Evolutionary conservation across 306 rosid genomes (phyloP), one percentile per base, ranked within the genome.

Genomic region (Rosa persica): DNA sequence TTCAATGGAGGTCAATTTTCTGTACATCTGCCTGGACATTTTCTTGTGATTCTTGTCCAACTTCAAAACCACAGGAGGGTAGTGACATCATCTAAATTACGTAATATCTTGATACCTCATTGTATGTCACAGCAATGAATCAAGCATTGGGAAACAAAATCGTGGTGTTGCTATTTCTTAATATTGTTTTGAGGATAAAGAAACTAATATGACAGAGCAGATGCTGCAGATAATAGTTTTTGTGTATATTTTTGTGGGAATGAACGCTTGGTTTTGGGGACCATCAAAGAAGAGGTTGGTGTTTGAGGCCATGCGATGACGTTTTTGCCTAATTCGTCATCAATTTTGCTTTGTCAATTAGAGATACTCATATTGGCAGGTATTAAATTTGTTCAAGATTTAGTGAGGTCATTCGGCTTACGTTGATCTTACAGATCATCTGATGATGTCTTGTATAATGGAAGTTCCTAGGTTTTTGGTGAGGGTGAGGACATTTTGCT

Each of bases 301-400:
- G 36, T 69, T 57, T 70, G 81, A 58, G 55, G 77, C 71, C 82
- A 79, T 38, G 19, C 23, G 5, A 65, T 71, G 39, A 60, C 72
- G 65, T 27, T 8, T 30, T 20, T 57, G 1, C 22, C 23, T 71
- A 71, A 60, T 58, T 36, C 64, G 12, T 79, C 82, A 79, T 46
- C 77, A 71, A 19, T 43, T 22, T 58, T 71, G 15, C 13, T 64
- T 34, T 27, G 44, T 17, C 48, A 13, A 69, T 69, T 23, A 69
- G 39, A 30, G n/a, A 44, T 22, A 23, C 8, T 62, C 66, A 60
- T 70, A 60, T 60, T 25, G 66, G 38, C 38, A 60, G 12, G 51
- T 38, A 66, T 54, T 5, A 25, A 9, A 54, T 20, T n/a, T 54
- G 6, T 20, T 73, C 48, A 74, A 40, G n/a, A 62, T 62, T 17